A percentile compares a stretch with the other conserved stretches of the same genome.
Evolutionary conservation across 768 basidiomycete genomes (phyloP).

Genomic region (Lactifluus rugatus): DNA sequence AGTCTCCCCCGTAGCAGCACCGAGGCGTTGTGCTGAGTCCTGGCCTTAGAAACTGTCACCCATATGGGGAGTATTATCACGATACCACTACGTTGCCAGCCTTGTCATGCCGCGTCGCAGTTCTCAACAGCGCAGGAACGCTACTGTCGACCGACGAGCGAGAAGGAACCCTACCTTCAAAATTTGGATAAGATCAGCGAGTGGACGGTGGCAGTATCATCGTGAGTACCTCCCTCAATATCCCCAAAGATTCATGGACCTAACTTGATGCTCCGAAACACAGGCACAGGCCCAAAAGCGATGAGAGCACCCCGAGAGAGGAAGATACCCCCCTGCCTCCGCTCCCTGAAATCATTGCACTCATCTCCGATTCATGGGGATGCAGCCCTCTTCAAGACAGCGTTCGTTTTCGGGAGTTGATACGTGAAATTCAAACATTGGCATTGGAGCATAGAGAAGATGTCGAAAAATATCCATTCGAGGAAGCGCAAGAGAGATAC

Average conservation of each 20-base stretch:
- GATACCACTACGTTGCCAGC: not conserved
- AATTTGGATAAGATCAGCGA: not conserved
- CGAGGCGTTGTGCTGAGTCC: not conserved
- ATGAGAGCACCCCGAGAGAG: not conserved
- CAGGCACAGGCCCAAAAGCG: not conserved
- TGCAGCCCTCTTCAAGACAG: not conserved
- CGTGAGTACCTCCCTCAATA: not conserved
- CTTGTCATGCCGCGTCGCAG: not conserved
- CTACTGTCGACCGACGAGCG: no score
- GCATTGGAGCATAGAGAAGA: not conserved
- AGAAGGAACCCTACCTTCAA: not conserved
- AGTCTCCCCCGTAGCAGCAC: no score
- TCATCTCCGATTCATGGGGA: not conserved
- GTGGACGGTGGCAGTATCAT: not conserved
- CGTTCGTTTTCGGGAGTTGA: not conserved
- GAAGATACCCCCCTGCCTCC: not conserved
- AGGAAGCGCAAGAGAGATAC: not conserved
- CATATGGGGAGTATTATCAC: not conserved
- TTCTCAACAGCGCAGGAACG: no score
- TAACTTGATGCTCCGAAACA: not conserved
- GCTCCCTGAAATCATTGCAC: not conserved
- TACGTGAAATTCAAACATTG: not conserved
- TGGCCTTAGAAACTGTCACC: not conserved
- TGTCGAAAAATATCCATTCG: not conserved
- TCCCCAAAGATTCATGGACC: not conserved